Percentiles rank a stretch among this genome's conserved stretches.
Evolutionary conservation across 2,329 filamentous ascomycete species (phyloP).

Genomic region (Penicillium sp.): DNA sequence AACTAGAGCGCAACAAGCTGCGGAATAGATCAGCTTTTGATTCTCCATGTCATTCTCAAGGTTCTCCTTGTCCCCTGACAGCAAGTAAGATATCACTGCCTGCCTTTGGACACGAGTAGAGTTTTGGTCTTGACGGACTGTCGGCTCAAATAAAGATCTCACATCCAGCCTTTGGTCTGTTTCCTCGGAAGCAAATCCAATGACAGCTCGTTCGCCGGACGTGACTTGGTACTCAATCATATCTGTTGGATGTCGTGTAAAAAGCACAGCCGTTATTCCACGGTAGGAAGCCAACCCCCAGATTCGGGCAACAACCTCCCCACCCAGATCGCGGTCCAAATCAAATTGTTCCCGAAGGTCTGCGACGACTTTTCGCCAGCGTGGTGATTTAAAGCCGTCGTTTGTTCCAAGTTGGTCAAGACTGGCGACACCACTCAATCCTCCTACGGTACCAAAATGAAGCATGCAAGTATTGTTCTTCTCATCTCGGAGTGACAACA

Average conservation of each 20-base stretch:
- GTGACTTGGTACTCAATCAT: slow-evolving; percentile 56
- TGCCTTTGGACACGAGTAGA: slow-evolving; percentile 20
- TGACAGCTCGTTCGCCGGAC: slow-evolving; percentile 44
- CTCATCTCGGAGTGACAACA: slow-evolving; percentile 20
- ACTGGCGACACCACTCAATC: slow-evolving; percentile 20
- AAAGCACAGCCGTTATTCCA: slow-evolving; percentile 49
- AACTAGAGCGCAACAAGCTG: slow-evolving; percentile 37
- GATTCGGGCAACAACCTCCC: slow-evolving; percentile 49
- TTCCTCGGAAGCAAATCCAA: slow-evolving; percentile 36
- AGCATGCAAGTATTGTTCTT: slow-evolving; percentile 19
- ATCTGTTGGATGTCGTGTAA: slow-evolving; percentile 56
- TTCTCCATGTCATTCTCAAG: slow-evolving; percentile 21
- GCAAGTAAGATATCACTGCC: slow-evolving; percentile 29
- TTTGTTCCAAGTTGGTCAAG: slow-evolving; percentile 12
- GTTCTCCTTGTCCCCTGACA: slow-evolving; percentile 20
- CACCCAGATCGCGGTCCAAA: slow-evolving; percentile 50
- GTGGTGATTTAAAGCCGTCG: slow-evolving; percentile 10
- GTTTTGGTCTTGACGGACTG: slow-evolving; percentile 14
- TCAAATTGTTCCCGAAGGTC: slow-evolving; percentile 46
- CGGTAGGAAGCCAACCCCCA: slow-evolving; percentile 55
- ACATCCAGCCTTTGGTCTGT: slow-evolving; percentile 13
- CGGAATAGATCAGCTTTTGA: slow-evolving; percentile 36
- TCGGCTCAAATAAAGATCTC: slow-evolving; percentile 11
- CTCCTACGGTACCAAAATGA: slow-evolving; percentile 33
- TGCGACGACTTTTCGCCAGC: slow-evolving; percentile 34